These are phyloP conservation scores for Piedraia hortae DNA, from an alignment of 2,329 filamentous ascomycete species.

Conservation along the genomic window DNA sequence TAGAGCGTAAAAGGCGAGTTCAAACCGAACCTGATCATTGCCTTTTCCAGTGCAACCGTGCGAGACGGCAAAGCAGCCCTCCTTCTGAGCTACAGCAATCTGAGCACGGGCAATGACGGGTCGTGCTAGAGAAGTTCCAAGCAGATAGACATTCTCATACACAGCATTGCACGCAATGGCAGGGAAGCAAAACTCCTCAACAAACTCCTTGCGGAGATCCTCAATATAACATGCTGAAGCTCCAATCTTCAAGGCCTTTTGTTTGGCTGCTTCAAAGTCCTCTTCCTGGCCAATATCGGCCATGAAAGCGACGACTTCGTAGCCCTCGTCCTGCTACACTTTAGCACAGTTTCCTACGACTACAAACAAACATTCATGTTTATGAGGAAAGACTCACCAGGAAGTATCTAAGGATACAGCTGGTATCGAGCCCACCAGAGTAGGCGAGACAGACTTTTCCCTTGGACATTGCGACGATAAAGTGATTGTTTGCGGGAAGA, in stretches of 20 bases:
- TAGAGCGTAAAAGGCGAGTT: constrained; percentile 32
- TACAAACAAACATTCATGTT: background rate
- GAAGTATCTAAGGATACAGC: constrained; percentile 24
- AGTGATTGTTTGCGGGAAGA: too few species aligned
- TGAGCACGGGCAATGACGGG: constrained; percentile 42
- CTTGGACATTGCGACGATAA: too few species aligned
- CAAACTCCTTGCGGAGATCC: constrained; percentile 40
- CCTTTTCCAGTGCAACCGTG: constrained; percentile 35
- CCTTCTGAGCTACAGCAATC: constrained; percentile 34
- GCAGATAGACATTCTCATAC: constrained; percentile 33
- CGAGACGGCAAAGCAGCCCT: constrained; percentile 23
- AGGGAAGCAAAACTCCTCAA: constrained; percentile 55
- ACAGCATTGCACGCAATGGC: constrained; percentile 42
- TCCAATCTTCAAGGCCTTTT: constrained; percentile 43
- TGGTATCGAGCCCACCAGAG: constrained; percentile 31
- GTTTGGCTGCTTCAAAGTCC: constrained; percentile 44
- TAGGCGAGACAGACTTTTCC: constrained; percentile 22
- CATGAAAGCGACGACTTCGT: constrained; percentile 38
- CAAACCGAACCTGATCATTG: constrained; percentile 39
- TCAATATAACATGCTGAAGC: constrained; percentile 33
- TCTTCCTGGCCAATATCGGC: constrained; percentile 37
- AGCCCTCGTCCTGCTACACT: constrained; percentile 21
- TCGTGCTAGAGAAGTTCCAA: constrained; percentile 31
- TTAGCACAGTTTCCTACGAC: background rate
- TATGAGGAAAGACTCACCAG: constrained; percentile 7